A percentile compares a stretch with the other conserved stretches of the same genome.
Conservation (phyloP, 1,284 basidiomycete genomes). For the Cryptococcus wingfieldii region DNA sequence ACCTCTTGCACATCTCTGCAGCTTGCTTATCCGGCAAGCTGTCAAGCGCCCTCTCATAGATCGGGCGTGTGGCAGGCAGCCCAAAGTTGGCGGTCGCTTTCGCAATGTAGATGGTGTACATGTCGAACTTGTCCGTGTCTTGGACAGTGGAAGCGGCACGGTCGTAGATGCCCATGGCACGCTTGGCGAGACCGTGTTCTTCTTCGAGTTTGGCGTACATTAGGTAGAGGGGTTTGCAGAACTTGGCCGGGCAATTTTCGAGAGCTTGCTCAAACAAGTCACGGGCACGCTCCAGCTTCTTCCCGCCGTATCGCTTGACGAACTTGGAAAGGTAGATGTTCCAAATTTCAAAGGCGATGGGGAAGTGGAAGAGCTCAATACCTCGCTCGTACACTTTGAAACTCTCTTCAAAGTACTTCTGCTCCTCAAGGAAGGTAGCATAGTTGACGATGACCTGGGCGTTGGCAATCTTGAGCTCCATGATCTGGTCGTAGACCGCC, state of each 20-base stretch:
- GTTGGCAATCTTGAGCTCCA: slow-evolving; percentile 97
- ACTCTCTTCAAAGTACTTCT: slow-evolving; percentile 96
- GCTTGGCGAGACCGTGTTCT: slow-evolving; percentile 88
- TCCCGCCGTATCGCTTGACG: slow-evolving; percentile 89
- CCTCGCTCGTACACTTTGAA: slow-evolving; percentile 99
- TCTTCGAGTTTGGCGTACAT: slow-evolving; percentile 96
- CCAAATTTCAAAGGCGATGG: slow-evolving; percentile 98
- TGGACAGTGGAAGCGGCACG: slow-evolving; percentile 81
- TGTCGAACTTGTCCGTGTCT: slow-evolving; percentile 93
- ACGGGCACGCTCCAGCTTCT: slow-evolving; percentile 88
- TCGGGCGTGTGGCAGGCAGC: slow-evolving; percentile 89
- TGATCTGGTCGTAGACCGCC: slow-evolving; percentile 90
- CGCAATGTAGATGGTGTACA: slow-evolving; percentile 96
- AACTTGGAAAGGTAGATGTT: slow-evolving; percentile 98
- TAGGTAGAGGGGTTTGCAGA: slow-evolving; percentile 89
- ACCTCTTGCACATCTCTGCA: slow-evolving; percentile 95
- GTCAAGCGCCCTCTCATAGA: slow-evolving; percentile 96
- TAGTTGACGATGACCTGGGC: slow-evolving; percentile 98
- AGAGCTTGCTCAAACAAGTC: slow-evolving; percentile 98
- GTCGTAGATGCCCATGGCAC: slow-evolving; percentile 94
- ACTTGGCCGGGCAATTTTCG: slow-evolving; percentile 91
- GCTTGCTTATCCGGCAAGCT: slow-evolving; percentile 87
- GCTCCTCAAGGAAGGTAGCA: slow-evolving; percentile 93
- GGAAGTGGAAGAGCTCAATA: slow-evolving; percentile 95
- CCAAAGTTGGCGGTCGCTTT: slow-evolving; percentile 96